Evolutionary conservation across 2,329 filamentous ascomycete species (phyloP).

Genomic region (Alternaria panax): DNA sequence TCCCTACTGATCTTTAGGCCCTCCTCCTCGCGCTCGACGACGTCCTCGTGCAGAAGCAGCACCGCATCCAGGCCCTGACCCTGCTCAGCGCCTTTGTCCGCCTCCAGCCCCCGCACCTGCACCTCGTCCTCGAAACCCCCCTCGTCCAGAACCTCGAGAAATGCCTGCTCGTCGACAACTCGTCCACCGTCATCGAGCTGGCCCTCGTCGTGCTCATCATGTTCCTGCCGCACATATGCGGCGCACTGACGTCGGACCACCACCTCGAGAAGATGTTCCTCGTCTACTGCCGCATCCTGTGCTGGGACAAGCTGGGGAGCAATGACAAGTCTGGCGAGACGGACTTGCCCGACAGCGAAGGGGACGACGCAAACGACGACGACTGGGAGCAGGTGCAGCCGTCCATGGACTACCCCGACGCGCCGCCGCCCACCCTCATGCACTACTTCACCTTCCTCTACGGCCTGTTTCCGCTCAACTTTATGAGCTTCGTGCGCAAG

Average conservation of each 20-base stretch:
- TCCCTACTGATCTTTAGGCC: too few species aligned
- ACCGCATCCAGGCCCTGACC: slow-evolving; percentile 69
- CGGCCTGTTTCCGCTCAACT: slow-evolving; percentile 83
- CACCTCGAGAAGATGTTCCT: slow-evolving; percentile 79
- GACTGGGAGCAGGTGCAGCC: slow-evolving; percentile 72
- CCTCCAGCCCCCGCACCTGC: slow-evolving; percentile 79
- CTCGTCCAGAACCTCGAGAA: slow-evolving; percentile 75
- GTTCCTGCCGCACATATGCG: slow-evolving; percentile 82
- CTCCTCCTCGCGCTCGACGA: slow-evolving; percentile 71
- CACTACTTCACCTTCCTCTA: slow-evolving; percentile 85
- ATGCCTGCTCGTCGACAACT: slow-evolving; percentile 79
- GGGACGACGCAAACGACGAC: slow-evolving; percentile 52
- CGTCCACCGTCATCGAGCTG: slow-evolving; percentile 76
- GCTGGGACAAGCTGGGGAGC: slow-evolving; percentile 70
- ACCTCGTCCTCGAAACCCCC: slow-evolving; percentile 74
- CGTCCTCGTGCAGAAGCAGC: slow-evolving; percentile 69
- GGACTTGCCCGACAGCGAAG: slow-evolving; percentile 35
- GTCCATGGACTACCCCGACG: slow-evolving; percentile 63
- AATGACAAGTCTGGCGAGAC: slow-evolving; percentile 17
- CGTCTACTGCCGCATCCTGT: slow-evolving; percentile 79
- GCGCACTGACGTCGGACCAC: slow-evolving; percentile 65
- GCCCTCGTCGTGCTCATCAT: slow-evolving; percentile 79
- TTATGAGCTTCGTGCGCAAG: slow-evolving; percentile 85
- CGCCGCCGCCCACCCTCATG: slow-evolving; percentile 69
- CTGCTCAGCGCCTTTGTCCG: slow-evolving; percentile 77